Base-by-base conservation (phyloP, 2,329 filamentous ascomycete genomes). In the Periconia macrospinosa region DNA sequence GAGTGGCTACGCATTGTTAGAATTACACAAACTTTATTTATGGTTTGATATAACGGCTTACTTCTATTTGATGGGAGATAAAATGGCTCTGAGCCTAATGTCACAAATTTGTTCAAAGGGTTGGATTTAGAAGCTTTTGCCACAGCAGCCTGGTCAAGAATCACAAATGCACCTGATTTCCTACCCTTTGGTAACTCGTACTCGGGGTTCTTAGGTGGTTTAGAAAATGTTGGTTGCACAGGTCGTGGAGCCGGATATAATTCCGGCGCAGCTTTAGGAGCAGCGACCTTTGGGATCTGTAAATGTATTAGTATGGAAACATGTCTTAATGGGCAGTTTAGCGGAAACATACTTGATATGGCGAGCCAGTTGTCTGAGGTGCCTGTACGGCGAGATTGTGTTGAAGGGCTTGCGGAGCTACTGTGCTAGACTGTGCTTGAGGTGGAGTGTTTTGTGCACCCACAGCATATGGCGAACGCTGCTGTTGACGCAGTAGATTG, bases 41-140 rank as follows among this genome's bases (percentile, higher is more conserved):
- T 27, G 20, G 17, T 47, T 30, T 37, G 33, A 43, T 42, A 53
- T 51, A 20, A 33, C 44, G 37, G 61, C 74, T 72, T 73, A 73
- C 76, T 77, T 65, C 76, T 75, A 63, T 78, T 79, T 48, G 75
- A 71, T 14, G 74, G 66, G 43, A 75, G 69, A 45, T 80, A 76
- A 19, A 74, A 63, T 1, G 75, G 65, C 46, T 75, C 67, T 42
- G 71, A 68, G 47, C 78, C 76, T 49, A 81, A 59, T 54, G 73
- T 76, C 55, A 78, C 70, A 45, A 75, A 78, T 60, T 74, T 73
- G 60, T 75, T 73, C 58, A 81, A 57, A 17, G 74, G 66, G 61
- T 62, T 68, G 33, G 78, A 78, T 45, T 76, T 76, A 30, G 78
- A 80, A 17, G 73, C 73, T 57, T 72, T 72, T 35, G 70, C 69